These are phyloP conservation scores for Aaosphaeria arxii DNA, from an alignment of 2,329 filamentous ascomycete genomes.

Conservation along the genomic window DNA sequence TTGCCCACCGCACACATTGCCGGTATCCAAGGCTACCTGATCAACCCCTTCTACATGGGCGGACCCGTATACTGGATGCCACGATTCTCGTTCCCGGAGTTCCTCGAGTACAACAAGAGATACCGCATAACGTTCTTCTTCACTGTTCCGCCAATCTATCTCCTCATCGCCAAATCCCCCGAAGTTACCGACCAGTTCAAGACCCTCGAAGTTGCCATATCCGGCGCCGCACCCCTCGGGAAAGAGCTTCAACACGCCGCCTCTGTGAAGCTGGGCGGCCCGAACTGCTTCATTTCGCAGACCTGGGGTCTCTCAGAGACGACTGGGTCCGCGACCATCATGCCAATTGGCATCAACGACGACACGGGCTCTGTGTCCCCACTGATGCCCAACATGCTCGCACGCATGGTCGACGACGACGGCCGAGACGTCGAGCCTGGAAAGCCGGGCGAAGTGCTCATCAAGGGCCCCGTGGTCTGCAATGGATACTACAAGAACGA, in stretches of 20 bases:
- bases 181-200: slow-evolving; percentile 57
- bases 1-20: slow-evolving; percentile 49
- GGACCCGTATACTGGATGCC: slow-evolving; percentile 60
- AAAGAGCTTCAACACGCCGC: slow-evolving; percentile 53
- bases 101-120: slow-evolving; percentile 52
- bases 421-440: slow-evolving; percentile 30
- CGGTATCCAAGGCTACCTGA: slow-evolving; percentile 46
- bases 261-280: slow-evolving; percentile 48
- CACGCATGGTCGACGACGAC: slow-evolving; percentile 33
- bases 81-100: slow-evolving; percentile 55
- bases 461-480: slow-evolving; percentile 35
- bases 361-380: slow-evolving; percentile 48
- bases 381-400: slow-evolving; percentile 39
- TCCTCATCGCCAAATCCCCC: slow-evolving; percentile 57
- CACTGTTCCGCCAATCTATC: slow-evolving; percentile 60
- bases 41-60: slow-evolving; percentile 42
- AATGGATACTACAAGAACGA: slow-evolving; percentile 38
- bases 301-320: slow-evolving; percentile 61
- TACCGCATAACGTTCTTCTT: slow-evolving; percentile 56
- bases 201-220: slow-evolving; percentile 46
- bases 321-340: slow-evolving; percentile 46
- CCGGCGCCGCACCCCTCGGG: slow-evolving; percentile 58
- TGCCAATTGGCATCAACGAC: slow-evolving; percentile 41
- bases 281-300: slow-evolving; percentile 46
- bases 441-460: slow-evolving; percentile 28